A percentile compares a stretch with the other conserved stretches of the same genome.
phyloP scores from a whole-genome alignment of 768 basidiomycete species.

The Lyophyllum semitale region DNA sequence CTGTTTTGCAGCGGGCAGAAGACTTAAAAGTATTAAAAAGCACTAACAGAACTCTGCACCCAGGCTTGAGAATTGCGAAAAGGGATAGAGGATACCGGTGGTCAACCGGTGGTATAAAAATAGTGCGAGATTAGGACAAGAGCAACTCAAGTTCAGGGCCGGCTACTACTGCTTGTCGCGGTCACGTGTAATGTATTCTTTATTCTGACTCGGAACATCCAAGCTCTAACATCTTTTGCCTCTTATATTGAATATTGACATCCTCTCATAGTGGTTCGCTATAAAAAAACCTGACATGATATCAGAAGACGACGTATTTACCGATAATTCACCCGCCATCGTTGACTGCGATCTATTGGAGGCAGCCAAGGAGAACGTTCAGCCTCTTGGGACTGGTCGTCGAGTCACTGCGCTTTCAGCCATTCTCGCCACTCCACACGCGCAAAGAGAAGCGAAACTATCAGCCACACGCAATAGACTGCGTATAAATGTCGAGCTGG shows the following conservation, averaged over 20 bases:
- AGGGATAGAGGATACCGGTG: neutral
- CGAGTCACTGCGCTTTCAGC: constrained; percentile 77
- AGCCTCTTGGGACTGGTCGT: constrained; percentile 77
- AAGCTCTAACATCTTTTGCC: neutral
- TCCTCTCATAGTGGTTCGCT: neutral
- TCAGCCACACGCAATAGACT: constrained; percentile 64
- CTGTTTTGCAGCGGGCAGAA: too few relatives aligned
- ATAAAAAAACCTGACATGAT: constrained; percentile 17
- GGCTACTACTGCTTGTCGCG: constrained; percentile 1
- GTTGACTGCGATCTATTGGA: constrained; percentile 83
- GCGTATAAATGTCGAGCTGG: constrained; percentile 71
- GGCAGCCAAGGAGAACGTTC: constrained; percentile 86
- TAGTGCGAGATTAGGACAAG: too few relatives aligned
- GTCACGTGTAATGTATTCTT: constrained; percentile 1
- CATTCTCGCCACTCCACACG: constrained; percentile 75
- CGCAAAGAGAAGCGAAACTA: constrained; percentile 71
- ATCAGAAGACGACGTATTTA: constrained; percentile 43
- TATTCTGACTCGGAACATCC: neutral
- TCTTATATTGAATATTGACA: too few relatives aligned
- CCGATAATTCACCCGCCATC: constrained; percentile 44
- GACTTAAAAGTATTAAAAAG: too few relatives aligned
- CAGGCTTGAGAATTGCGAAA: too few relatives aligned
- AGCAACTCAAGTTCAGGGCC: neutral
- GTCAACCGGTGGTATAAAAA: too few relatives aligned
- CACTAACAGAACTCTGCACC: too few relatives aligned